Conservation (phyloP, 2,329 filamentous ascomycete genomes). For the Reticulascus tulasneorum region DNA sequence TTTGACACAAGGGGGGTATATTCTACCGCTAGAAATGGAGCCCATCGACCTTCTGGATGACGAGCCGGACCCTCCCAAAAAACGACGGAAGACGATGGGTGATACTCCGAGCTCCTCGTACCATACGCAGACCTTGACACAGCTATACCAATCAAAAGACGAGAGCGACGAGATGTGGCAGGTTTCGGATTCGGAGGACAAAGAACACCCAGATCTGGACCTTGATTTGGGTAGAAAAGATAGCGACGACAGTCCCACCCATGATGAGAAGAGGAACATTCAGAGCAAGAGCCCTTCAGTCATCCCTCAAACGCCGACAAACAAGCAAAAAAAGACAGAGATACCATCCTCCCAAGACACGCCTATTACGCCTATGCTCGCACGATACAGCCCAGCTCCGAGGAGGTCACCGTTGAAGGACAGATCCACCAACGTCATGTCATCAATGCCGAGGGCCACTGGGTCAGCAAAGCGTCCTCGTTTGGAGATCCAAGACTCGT, state of each 20-base stretch:
- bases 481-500: conserved; percentile 43
- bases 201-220: conserved; percentile 5
- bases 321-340: conserved; percentile 28
- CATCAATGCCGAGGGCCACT: conserved; percentile 6
- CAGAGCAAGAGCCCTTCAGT: conserved; percentile 24
- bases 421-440: conserved; percentile 23
- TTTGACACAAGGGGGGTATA: conserved; percentile 37
- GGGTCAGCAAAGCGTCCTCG: conserved; percentile 19
- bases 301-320: conserved; percentile 39
- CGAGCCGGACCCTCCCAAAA: conserved; percentile 9
- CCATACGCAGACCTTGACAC: conserved; percentile 39
- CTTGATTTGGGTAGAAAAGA: too few species aligned
- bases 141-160: conserved; percentile 21
- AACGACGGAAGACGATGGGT: conserved; percentile 24
- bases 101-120: conserved; percentile 27
- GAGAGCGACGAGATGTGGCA: conserved; percentile 9
- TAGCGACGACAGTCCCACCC: conserved; percentile 5
- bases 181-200: conserved; percentile 37
- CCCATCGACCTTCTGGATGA: conserved; percentile 22
- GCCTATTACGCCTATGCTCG: conserved; percentile 35
- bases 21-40: conserved; percentile 18
- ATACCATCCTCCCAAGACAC: conserved; percentile 43
- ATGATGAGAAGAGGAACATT: conserved; percentile 17
- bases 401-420: conserved; percentile 34
- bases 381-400: conserved; percentile 30